Percentiles rank a stretch among this genome's conserved stretches.
phyloP scores from a whole-genome alignment of 345 rosid genomes.

The Lepidium didymum region DNA sequence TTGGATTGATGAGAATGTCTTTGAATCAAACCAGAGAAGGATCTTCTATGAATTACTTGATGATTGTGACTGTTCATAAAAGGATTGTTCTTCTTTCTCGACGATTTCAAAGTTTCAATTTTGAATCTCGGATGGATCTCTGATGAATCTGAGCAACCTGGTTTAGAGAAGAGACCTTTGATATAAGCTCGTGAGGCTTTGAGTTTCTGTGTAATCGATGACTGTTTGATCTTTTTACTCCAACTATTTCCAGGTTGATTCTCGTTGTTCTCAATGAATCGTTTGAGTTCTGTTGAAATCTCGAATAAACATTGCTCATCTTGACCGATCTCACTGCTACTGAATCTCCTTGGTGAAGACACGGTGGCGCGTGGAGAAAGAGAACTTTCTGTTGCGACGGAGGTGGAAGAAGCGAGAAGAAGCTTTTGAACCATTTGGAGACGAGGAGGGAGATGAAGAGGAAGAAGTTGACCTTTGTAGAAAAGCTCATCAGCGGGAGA shows the following conservation, averaged over 20 bases:
- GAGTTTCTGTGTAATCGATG: conserved; percentile 45
- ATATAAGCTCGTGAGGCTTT: conserved; percentile 56
- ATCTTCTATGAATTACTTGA: conserved; percentile 50
- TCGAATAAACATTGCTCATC: conserved; percentile 50
- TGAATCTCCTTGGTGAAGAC: conserved; percentile 46
- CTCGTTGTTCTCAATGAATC: conserved; percentile 31
- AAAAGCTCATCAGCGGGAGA: conserved; percentile 94
- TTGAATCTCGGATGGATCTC: conserved; percentile 20
- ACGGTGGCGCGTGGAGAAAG: conserved; percentile 24
- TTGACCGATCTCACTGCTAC: conserved; percentile 34
- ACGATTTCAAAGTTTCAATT: conserved; percentile 25
- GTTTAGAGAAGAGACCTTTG: conserved; percentile 53
- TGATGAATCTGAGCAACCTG: conserved; percentile 44
- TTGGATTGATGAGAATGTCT: conserved; percentile 41
- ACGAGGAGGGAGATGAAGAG: conserved; percentile 87
- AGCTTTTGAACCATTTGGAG: conserved; percentile 70
- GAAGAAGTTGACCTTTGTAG: conserved; percentile 90
- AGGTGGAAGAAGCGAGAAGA: conserved; percentile 39
- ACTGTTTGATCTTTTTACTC: conserved; percentile 47
- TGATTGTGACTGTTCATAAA: conserved; percentile 11
- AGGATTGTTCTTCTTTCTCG: conserved; percentile 37
- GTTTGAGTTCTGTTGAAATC: conserved; percentile 46
- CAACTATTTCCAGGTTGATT: conserved; percentile 16
- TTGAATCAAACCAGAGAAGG: conserved; percentile 76
- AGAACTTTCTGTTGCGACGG: conserved; percentile 8